Evolutionary conservation across 345 rosid genomes (phyloP).

Genomic region (Citrus maxima): DNA sequence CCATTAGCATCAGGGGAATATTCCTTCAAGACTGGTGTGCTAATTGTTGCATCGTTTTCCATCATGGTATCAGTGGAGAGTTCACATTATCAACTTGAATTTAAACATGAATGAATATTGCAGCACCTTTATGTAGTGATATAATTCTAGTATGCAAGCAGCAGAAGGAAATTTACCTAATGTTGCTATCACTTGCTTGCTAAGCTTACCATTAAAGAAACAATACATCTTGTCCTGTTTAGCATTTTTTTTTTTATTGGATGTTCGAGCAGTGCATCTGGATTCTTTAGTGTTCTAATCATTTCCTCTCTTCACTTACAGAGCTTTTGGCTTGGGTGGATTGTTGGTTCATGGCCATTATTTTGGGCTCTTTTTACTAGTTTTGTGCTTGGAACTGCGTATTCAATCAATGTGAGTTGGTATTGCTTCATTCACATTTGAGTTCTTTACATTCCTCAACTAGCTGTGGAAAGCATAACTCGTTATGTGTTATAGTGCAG

Average conservation of each 20-base stretch:
- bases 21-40: slow-evolving; percentile 56
- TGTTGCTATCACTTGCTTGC: background rate
- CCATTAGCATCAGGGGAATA: slow-evolving; percentile 95
- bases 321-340: slow-evolving; percentile 94
- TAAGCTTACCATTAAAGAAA: background rate
- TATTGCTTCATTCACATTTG: background rate
- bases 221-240: background rate
- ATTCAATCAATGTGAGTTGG: slow-evolving; percentile 82
- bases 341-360: slow-evolving; percentile 92
- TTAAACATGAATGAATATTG: background rate
- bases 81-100: background rate
- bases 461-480: background rate
- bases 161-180: background rate
- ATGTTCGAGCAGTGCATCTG: background rate
- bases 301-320: slow-evolving; percentile 23
- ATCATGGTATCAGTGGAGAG: slow-evolving; percentile 52
- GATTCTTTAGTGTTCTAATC: slow-evolving; percentile 4
- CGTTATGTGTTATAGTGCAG: background rate
- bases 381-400: slow-evolving; percentile 90
- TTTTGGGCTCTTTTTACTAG: slow-evolving; percentile 94
- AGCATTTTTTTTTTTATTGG: background rate
- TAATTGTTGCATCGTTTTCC: slow-evolving; percentile 61
- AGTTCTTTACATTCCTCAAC: background rate
- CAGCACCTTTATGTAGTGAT: background rate
- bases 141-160: background rate